These are phyloP conservation scores for Hypoxylon rickii DNA, from an alignment of 495 filamentous ascomycete species.

Conservation along the genomic window DNA sequence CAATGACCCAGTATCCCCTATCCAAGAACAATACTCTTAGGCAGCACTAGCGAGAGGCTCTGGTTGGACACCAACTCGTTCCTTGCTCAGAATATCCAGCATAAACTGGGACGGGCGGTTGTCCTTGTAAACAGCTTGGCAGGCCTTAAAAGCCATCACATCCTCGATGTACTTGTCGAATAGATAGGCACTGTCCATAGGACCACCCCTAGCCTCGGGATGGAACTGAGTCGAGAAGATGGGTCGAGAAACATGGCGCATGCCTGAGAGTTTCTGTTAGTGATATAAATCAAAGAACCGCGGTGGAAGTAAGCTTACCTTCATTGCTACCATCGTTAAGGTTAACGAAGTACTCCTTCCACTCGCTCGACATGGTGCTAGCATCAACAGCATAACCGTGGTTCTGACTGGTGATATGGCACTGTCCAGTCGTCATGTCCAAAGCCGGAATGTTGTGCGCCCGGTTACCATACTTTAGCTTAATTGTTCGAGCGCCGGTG, in stretches of 20 bases:
- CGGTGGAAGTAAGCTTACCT: slow-evolving; percentile 47
- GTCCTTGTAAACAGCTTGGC: slow-evolving; percentile 71
- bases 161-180: slow-evolving; percentile 96
- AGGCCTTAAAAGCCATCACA: slow-evolving; percentile 85
- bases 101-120: slow-evolving; percentile 83
- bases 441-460: slow-evolving; percentile 97
- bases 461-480: slow-evolving; percentile 97
- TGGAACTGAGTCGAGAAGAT: slow-evolving; percentile 99
- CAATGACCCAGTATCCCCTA: neutral
- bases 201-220: slow-evolving; percentile 95
- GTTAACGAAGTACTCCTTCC: slow-evolving; percentile 98
- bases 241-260: slow-evolving; percentile 93
- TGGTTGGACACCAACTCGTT: slow-evolving; percentile 88
- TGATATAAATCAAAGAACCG: neutral
- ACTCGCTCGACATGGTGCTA: slow-evolving; percentile 77
- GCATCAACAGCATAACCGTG: slow-evolving; percentile 97
- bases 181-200: slow-evolving; percentile 88
- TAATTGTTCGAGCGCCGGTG: slow-evolving; percentile 81
- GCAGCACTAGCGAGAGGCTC: slow-evolving; percentile 52
- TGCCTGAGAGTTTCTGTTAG: slow-evolving; percentile 50
- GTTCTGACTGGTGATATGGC: slow-evolving; percentile 98
- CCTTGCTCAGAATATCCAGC: slow-evolving; percentile 88
- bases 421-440: slow-evolving; percentile 91
- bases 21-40: slow-evolving; percentile 17
- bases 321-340: slow-evolving; percentile 95